These are phyloP conservation scores for Fonsecaea multimorphosa DNA, from an alignment of 2,329 filamentous ascomycete genomes.

Conservation along the genomic window DNA sequence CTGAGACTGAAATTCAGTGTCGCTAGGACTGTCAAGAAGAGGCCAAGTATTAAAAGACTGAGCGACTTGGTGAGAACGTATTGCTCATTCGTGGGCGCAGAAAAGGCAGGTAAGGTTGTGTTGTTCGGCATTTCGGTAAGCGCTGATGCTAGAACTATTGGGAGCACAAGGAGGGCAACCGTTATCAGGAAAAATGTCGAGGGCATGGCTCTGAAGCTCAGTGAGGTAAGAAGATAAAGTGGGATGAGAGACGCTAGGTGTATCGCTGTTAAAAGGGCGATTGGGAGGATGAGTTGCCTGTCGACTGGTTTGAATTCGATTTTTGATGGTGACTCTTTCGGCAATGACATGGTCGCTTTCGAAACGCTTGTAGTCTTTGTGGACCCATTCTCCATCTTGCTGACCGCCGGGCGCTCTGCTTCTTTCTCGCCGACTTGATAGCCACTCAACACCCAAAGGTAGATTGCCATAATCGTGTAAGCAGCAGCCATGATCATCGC, in stretches of 20 bases:
- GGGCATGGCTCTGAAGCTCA: slow-evolving; percentile 47
- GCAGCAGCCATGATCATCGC: slow-evolving; percentile 96
- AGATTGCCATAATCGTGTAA: slow-evolving; percentile 94
- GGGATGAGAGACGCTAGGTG: slow-evolving; percentile 82
- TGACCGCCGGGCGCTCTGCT: slow-evolving; percentile 37
- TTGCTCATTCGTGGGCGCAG: slow-evolving; percentile 27
- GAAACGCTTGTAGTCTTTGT: slow-evolving; percentile 33
- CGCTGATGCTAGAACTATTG: slow-evolving; percentile 50
- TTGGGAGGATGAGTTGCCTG: slow-evolving; percentile 56
- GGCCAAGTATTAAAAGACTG: slow-evolving; percentile 87
- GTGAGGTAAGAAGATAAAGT: slow-evolving; percentile 78
- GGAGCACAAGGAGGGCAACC: slow-evolving; percentile 53
- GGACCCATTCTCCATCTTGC: slow-evolving; percentile 42
- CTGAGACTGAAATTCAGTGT: slow-evolving; percentile 95
- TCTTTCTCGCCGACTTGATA: slow-evolving; percentile 48
- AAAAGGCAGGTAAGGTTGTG: slow-evolving; percentile 62
- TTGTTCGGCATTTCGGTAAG: slow-evolving; percentile 50
- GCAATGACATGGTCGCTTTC: slow-evolving; percentile 14
- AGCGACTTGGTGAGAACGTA: slow-evolving; percentile 77
- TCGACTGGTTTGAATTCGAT: slow-evolving; percentile 43
- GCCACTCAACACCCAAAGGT: slow-evolving; percentile 90
- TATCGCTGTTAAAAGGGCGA: slow-evolving; percentile 72
- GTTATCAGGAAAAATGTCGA: slow-evolving; percentile 60
- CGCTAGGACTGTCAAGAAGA: slow-evolving; percentile 88
- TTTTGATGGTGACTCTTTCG: background rate